Evolutionary conservation across 768 basidiomycete genomes (phyloP).

Genomic region (Hebeloma cylindrosporum): DNA sequence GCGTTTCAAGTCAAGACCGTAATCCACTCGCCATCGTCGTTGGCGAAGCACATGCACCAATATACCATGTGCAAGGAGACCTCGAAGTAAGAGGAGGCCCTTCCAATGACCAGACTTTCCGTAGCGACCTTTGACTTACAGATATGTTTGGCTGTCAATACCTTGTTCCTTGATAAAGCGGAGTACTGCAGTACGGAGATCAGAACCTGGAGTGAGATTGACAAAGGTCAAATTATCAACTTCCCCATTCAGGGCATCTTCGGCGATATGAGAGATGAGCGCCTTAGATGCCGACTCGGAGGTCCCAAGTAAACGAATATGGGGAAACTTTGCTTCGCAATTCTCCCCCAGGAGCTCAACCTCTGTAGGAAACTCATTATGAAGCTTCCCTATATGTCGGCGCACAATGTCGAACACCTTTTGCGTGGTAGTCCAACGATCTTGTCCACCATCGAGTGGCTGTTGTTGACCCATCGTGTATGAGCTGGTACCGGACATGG

Average conservation of each 20-base stretch:
- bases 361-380: conserved; percentile 16
- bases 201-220: conserved; percentile 9
- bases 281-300: conserved; percentile 4
- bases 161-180: conserved; percentile 8
- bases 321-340: conserved; percentile 10
- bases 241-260: conserved; percentile 11
- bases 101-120: conserved; percentile 29
- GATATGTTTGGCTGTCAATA: not conserved
- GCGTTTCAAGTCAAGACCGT: conserved; percentile 43
- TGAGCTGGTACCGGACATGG: conserved; percentile 45
- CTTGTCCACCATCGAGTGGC: conserved; percentile 39
- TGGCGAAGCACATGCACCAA: conserved; percentile 36
- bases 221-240: conserved; percentile 13
- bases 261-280: conserved; percentile 10
- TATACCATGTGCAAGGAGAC: conserved; percentile 42
- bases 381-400: conserved; percentile 16
- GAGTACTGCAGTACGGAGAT: conserved; percentile 6
- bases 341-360: conserved; percentile 13
- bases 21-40: conserved; percentile 52
- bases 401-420: conserved; percentile 34
- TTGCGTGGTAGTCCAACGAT: conserved; percentile 44
- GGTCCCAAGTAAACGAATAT: conserved; percentile 16
- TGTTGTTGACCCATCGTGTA: conserved; percentile 42
- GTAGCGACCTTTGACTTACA: conserved; percentile 15
- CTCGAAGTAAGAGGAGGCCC: conserved; percentile 43